Evolutionary conservation across 768 basidiomycete species (phyloP).

Genomic region (Rickenella mellea): DNA sequence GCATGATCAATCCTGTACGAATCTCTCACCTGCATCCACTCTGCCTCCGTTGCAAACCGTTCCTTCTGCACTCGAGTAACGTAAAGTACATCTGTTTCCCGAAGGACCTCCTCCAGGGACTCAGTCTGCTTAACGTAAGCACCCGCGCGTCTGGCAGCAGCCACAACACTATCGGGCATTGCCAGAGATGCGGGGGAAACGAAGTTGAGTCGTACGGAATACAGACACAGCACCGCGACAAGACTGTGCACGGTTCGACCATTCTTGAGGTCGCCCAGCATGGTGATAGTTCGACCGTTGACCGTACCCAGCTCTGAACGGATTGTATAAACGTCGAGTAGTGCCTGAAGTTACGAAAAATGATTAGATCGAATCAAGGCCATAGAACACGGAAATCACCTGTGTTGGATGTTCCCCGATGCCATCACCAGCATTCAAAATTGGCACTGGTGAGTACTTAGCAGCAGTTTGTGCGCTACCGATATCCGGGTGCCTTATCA

Average conservation of each 20-base stretch:
- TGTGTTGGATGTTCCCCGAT: conserved; percentile 96
- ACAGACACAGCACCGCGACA: conserved; percentile 84
- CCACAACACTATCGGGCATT: conserved; percentile 84
- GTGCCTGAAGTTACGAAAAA: conserved; percentile 37
- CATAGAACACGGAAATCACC: conserved; percentile 30
- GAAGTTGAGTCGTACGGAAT: conserved; percentile 92
- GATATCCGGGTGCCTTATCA: conserved; percentile 87
- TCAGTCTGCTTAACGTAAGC: conserved; percentile 72
- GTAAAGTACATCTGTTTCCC: conserved; percentile 92
- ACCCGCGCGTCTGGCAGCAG: conserved; percentile 77
- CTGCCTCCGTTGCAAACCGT: conserved; percentile 69
- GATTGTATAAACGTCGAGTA: conserved; percentile 88
- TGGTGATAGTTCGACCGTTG: conserved; percentile 87
- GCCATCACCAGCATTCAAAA: conserved; percentile 96
- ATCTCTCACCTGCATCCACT: conserved; percentile 89
- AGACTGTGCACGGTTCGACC: conserved; percentile 96
- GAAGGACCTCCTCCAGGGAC: conserved; percentile 84
- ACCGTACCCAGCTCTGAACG: conserved; percentile 97
- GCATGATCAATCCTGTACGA: conserved; percentile 92
- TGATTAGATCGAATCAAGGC: conserved; percentile 1
- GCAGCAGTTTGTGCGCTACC: conserved; percentile 95
- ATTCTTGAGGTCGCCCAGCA: conserved; percentile 95
- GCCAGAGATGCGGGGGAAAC: conserved; percentile 79
- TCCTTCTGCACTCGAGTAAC: conserved; percentile 96
- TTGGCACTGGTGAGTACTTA: conserved; percentile 89